phyloP scores from a whole-genome alignment of 2,329 filamentous ascomycete species.

The Lasiodiplodia theobromae region DNA sequence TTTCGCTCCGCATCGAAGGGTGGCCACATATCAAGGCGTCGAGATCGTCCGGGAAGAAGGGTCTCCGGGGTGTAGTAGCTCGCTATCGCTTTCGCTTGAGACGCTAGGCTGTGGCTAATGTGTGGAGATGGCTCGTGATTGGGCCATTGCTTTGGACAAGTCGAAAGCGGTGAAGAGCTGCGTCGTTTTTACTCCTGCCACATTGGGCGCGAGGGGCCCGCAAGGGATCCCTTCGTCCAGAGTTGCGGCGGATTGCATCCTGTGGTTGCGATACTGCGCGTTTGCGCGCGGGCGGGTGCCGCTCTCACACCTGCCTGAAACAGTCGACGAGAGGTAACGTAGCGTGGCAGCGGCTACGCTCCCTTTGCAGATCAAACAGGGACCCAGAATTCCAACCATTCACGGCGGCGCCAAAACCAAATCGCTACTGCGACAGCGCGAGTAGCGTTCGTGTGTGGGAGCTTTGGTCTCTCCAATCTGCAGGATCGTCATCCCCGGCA shows the following conservation, averaged over 20 bases:
- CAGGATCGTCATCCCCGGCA: slow-evolving; percentile 15
- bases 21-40: background rate
- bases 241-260: background rate
- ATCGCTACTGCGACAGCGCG: slow-evolving; percentile 4
- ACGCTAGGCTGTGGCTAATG: background rate
- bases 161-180: background rate
- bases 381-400: background rate
- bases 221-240: background rate
- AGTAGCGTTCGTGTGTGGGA: background rate
- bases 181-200: background rate
- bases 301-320: background rate
- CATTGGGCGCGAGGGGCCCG: background rate
- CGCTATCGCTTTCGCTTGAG: background rate
- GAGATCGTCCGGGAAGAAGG: background rate
- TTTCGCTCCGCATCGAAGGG: background rate
- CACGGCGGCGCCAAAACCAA: background rate
- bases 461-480: background rate
- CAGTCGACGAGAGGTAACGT: background rate
- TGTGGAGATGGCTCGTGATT: background rate
- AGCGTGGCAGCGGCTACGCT: background rate
- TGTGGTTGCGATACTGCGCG: background rate
- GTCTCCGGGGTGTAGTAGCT: background rate
- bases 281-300: background rate
- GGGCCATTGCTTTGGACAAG: background rate
- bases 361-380: slow-evolving; percentile 7